Base-by-base conservation (phyloP, 352 stramenopile species). In the Nothophytophthora sp. region DNA sequence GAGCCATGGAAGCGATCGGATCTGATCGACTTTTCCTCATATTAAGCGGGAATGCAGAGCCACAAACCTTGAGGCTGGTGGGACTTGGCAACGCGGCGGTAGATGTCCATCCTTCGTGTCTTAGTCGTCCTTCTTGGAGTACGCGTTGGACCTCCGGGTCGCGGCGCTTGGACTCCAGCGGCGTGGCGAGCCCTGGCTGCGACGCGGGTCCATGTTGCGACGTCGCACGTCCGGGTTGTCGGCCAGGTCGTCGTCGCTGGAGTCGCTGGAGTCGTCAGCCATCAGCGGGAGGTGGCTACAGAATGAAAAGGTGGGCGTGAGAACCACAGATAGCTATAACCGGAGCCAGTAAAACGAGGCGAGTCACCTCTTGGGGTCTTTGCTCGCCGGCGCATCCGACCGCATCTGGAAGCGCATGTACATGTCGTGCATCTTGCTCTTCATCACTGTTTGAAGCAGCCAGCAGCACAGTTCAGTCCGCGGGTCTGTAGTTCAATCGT, bases 321-420 rank as follows among this genome's bases (percentile, higher is more conserved):
- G 19, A 24, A 25, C 34, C 23, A 20, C 19, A 11, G 10, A 13
- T 19, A 22, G 9, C n/a, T 8, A 18, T 1, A 11, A 33, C 13
- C 7, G 22, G 27, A 27, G 7, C 20, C 11, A 29, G 13, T n/a
- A 12, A 4, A 16, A 45, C 7, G 43, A 13, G n/a, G 6, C 18
- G 22, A 28, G 54, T 42, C 47, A 90, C 80, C 67, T 92, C 52
- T 88, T 85, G 0, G 76, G 74, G 37, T 93, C 81, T 51, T 64
- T 67, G 52, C 69, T 63, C 0, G 63, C 49, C 8, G 63, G 61
- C 10, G 76, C 55, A 13, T 89, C 76, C 15, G 69, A 73, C 18
- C 80, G 70, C 39, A 81, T 86, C 64, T 92, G 82, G 63, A 92
- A 92, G 38, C 75, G 81, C 65, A 86, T 66, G 59, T 92, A 95